phyloP scores from a whole-genome alignment of 768 basidiomycete genomes.

The Asterophora parasitica region DNA sequence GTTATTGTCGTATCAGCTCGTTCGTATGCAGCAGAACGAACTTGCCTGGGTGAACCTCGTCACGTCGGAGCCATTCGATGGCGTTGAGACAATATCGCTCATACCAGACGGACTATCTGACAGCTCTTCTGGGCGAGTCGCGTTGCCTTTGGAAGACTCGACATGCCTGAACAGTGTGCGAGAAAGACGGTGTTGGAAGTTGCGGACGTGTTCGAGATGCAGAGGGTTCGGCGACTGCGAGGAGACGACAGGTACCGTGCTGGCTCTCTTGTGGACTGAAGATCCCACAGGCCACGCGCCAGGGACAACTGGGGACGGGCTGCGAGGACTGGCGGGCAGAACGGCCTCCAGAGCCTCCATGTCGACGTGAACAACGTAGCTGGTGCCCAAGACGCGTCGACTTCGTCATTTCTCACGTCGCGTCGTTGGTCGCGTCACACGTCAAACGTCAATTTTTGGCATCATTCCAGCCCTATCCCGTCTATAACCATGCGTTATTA shows the following conservation, averaged over 20 bases:
- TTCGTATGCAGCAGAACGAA: background rate
- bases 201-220: conserved; percentile 25
- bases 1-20: background rate
- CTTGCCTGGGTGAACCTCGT: conserved; percentile 17
- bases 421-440: conserved; percentile 4
- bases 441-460: background rate
- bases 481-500: conserved; percentile 3
- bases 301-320: conserved; percentile 31
- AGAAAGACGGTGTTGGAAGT: conserved; percentile 24
- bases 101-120: background rate
- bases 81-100: conserved; percentile 6
- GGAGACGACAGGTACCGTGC: conserved; percentile 16
- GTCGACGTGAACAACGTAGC: conserved; percentile 1
- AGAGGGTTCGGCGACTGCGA: conserved; percentile 5
- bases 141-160: conserved; percentile 2
- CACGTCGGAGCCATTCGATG: conserved; percentile 19
- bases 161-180: conserved; percentile 9
- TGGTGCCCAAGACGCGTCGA: conserved; percentile 3
- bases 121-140: conserved; percentile 2
- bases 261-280: conserved; percentile 16
- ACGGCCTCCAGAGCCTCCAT: conserved; percentile 2
- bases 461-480: conserved; percentile 10
- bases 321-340: conserved; percentile 16
- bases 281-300: conserved; percentile 39
- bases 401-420: conserved; percentile 1